Evolutionary conservation across 2,329 filamentous ascomycete genomes (phyloP), one percentile per base, ranked within the genome.

Genomic region (Colletotrichum falcatum): DNA sequence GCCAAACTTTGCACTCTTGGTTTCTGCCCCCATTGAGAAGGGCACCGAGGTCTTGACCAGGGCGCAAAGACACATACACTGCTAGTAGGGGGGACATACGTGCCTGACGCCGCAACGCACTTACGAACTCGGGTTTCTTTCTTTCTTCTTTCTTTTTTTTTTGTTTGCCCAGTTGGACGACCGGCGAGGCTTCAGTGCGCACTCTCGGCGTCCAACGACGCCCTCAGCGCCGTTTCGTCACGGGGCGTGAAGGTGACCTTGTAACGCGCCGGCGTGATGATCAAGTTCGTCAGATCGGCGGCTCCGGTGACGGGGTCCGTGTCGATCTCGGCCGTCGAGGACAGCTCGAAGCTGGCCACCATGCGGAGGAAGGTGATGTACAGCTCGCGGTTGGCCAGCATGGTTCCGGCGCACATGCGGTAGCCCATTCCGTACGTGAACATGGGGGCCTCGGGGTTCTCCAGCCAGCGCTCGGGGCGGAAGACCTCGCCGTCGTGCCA

Each of bases 401-500:
- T 84, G 12, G 82, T 85, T 11, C 86, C 86, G 8, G 84, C 83
- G 70, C 86, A 88, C 85, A 88, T 88, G 23, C 86, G 80, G 39
- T 83, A 83, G 2, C 86, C 86, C 2, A 86, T 85, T 0, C 86
- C 86, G 69, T 86, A 88, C 46, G 81, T 84, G 72, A 86, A 88
- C 72, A 88, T 86, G 0, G 84, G 85, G 4, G 83, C 84, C 5
- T 78, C 74, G 3, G 76, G 75, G 35, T 75, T 74, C 20, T 74
- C 84, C 79, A 81, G 76, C 80, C 73, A 88, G n/a, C 79, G 77
- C 65, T 79, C 83, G 16, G 83, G 80, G 9, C 90, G 79, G 75
- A 91, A 92, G 18, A 87, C 83, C 62, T 91, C 88, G 0, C 90
- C 89, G 4, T 89, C 83, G 74, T 90, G 90, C 81, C 91, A 92